Conservation (phyloP, 2,329 filamentous ascomycete species). For the Chaetoscypha palmicola region DNA sequence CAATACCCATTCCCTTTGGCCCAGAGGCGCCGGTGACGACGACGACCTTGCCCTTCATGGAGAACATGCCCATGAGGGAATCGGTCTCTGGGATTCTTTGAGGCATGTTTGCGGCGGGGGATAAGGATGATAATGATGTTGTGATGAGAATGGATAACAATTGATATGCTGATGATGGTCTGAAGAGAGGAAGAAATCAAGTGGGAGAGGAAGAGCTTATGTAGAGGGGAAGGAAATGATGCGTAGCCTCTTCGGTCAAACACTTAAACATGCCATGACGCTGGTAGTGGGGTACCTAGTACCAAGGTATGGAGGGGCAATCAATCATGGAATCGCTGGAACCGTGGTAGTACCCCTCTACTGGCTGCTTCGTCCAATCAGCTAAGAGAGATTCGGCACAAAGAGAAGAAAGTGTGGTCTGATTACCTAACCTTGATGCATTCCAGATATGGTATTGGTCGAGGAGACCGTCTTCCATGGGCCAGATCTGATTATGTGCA, state of each 20-base stretch:
- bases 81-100: conserved; percentile 8
- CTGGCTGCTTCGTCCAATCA: too few species aligned
- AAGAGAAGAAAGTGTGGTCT: background rate
- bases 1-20: conserved; percentile 61
- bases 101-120: conserved; percentile 6
- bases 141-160: background rate
- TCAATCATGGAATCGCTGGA: too few species aligned
- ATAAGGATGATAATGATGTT: background rate
- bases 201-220: conserved; percentile 1
- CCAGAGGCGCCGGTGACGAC: conserved; percentile 57
- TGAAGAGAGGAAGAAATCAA: background rate
- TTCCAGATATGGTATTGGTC: background rate
- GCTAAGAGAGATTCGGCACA: too few species aligned
- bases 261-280: background rate
- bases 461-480: background rate
- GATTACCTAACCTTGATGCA: conserved; percentile 1
- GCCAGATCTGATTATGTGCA: background rate
- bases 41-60: conserved; percentile 53
- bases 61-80: conserved; percentile 39
- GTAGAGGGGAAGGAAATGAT: background rate
- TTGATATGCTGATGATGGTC: background rate
- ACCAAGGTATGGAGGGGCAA: background rate
- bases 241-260: background rate
- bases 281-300: background rate
- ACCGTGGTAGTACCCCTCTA: too few species aligned